Evolutionary conservation across 2,329 filamentous ascomycete genomes (phyloP), one percentile per base, ranked within the genome.

Genomic region (Leptosphaerulina australis): DNA sequence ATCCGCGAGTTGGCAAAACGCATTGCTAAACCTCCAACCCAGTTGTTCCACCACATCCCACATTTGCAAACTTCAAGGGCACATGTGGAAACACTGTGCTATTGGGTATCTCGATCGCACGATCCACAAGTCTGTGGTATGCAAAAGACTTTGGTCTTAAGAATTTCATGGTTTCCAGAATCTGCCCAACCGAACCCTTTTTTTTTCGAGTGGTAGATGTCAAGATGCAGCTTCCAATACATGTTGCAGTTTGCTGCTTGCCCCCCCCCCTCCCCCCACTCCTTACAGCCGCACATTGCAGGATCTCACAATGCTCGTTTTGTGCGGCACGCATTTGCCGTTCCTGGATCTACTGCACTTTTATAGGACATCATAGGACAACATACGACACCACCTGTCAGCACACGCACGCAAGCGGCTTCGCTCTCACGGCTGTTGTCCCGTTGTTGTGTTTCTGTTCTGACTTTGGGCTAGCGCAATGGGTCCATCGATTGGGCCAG

Each of bases 401-500:
- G 48, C 36, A 46, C 29, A n/a, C 36, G 33, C 38, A 22, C 39
- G 2, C 38, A 45, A 37, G 43, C 41, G 41, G 46, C 37, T 24
- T 43, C 31, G 36, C 37, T 41, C 30, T 21, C 24, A 36, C 24
- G 31, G 37, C 24, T 15, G 21, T 49, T 12, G 22, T 41, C 20
- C 48, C 41, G 33, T 33, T 11, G 15, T 3, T 33, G 15, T 46
- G 44, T 26, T 33, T 40, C 33, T 18, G 21, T 26, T 30, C 39
- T 33, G 21, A 21, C 25, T 50, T 50, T 3, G 14, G 24, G 24
- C 48, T 51, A 46, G 48, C 26, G 48, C 31, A 9, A 51, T 51
- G 41, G 48, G 48, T 45, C 48, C 33, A 31, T 37, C 48, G 46
- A 51, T 51, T 37, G 41, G 40, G 48, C 48, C 48, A 51, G 35